phyloP scores from a whole-genome alignment of 2,329 filamentous ascomycete genomes.

The Colletotrichum lindemuthianum region DNA sequence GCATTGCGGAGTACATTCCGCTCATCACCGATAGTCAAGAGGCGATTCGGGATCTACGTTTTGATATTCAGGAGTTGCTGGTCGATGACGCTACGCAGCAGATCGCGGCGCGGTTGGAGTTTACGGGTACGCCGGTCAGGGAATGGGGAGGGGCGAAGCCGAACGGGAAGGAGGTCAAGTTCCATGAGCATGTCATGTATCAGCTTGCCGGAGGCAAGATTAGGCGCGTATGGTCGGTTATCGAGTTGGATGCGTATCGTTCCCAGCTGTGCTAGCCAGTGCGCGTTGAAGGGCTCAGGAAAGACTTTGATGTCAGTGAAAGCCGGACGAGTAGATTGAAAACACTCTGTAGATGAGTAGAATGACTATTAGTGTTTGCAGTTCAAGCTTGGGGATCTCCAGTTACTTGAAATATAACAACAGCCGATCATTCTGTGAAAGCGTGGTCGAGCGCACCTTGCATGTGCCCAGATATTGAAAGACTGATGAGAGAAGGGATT shows the following conservation, averaged over 20 bases:
- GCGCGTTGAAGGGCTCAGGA: too few relatives aligned
- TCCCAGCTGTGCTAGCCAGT: background rate
- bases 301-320: too few relatives aligned
- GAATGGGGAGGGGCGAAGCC: slow-evolving; percentile 42
- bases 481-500: too few relatives aligned
- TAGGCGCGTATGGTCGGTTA: slow-evolving; percentile 44
- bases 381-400: too few relatives aligned
- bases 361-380: too few relatives aligned
- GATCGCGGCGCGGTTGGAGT: slow-evolving; percentile 44
- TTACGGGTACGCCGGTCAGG: slow-evolving; percentile 43
- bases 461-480: too few relatives aligned
- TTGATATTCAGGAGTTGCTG: slow-evolving; percentile 41
- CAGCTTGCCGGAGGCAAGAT: slow-evolving; percentile 46
- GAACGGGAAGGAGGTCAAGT: slow-evolving; percentile 42
- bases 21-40: slow-evolving; percentile 44
- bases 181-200: slow-evolving; percentile 49
- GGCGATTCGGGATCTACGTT: slow-evolving; percentile 42
- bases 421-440: too few relatives aligned
- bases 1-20: slow-evolving; percentile 40
- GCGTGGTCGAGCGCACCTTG: too few relatives aligned
- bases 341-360: too few relatives aligned
- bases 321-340: too few relatives aligned
- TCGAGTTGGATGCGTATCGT: slow-evolving; percentile 43
- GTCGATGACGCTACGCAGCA: slow-evolving; percentile 44
- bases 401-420: too few relatives aligned